Evolutionary conservation across 2,329 filamentous ascomycete genomes (phyloP), one percentile per base, ranked within the genome.

Genomic region (Exserohilum rostratum): DNA sequence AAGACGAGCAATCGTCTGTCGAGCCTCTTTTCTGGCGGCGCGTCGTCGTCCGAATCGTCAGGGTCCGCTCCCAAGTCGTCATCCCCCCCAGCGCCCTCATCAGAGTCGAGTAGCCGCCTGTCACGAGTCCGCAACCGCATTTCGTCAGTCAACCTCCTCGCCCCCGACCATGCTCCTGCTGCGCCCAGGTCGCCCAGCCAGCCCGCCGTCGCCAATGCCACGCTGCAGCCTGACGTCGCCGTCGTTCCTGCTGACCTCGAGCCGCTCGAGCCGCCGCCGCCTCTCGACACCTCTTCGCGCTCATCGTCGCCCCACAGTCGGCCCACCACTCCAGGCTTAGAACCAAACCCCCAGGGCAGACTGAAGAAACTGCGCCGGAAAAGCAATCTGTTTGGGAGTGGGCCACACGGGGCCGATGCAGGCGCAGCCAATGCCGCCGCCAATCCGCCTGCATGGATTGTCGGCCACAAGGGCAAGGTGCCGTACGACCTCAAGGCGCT

Each of bases 381-480:
- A 51, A 76, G 72, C 52, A 68, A 59, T 22, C 48, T 77, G 10
- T 74, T 76, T 57, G 69, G 69, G 7, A 59, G 65, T 29, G 42
- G 61, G 47, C 39, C 59, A 60, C 31, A 57, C 57, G 70, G 66
- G 53, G 61, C 71, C 49, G 65, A 70, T 42, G 50, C 52, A 15
- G 46, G 39, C 31, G 39, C 48, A 11, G 60, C 42, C 9, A 53
- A 48, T 27, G 50, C 54, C 5, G 46, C 35, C 17, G 35, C 25
- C 18, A 60, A 54, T 13, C 76, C 77, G 17, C 62, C 77, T 40
- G 84, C 85, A 10, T 87, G 85, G 85, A 81, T 87, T 54, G 79
- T 84, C 5, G 84, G 84, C 6, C 76, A 86, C 60, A 77, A 80
- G 38, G 81, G 84, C 56, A 83, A 82, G 63, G 75, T 84, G 22